Conservation (phyloP, 2,329 filamentous ascomycete genomes). For the Acrocalymma vagum region DNA sequence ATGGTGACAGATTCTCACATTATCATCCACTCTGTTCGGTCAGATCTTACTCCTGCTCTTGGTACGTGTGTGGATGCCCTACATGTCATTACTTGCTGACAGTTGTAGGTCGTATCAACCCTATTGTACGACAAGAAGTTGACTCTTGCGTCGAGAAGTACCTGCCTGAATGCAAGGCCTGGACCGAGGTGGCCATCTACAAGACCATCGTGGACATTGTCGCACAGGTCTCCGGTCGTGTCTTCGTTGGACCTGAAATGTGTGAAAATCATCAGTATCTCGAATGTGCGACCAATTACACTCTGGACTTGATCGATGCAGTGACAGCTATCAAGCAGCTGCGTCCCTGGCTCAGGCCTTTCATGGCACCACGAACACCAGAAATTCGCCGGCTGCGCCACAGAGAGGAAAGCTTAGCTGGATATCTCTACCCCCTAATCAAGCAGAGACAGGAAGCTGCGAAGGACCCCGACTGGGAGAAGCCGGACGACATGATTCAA, state of each 20-base stretch:
- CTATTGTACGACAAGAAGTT: conserved; percentile 16
- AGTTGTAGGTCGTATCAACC: conserved; percentile 13
- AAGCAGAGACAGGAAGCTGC: conserved; percentile 3
- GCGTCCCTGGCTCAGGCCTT: conserved; percentile 32
- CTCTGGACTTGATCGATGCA: conserved; percentile 32
- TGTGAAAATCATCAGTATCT: conserved; percentile 19
- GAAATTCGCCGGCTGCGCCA: conserved; percentile 20
- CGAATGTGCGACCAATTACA: conserved; percentile 18
- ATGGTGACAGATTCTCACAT: conserved; percentile 25
- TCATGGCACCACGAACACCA: conserved; percentile 32
- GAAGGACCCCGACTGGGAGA: conserved; percentile 12
- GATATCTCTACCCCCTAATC: conserved; percentile 11
- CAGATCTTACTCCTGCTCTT: conserved; percentile 44
- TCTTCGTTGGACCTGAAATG: conserved; percentile 19
- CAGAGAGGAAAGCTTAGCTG: neutral
- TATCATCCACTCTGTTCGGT: conserved; percentile 33
- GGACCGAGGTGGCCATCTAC: conserved; percentile 19
- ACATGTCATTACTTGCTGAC: conserved; percentile 15
- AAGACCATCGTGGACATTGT: conserved; percentile 15
- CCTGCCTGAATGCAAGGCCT: conserved; percentile 16
- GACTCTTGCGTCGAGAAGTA: conserved; percentile 14
- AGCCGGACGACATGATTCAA: conserved; percentile 32
- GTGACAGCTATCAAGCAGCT: conserved; percentile 36
- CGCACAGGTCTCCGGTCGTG: conserved; percentile 19
- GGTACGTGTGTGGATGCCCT: conserved; percentile 20